Conservation (phyloP, 495 filamentous ascomycete species). For the Tuber aestivum region DNA sequence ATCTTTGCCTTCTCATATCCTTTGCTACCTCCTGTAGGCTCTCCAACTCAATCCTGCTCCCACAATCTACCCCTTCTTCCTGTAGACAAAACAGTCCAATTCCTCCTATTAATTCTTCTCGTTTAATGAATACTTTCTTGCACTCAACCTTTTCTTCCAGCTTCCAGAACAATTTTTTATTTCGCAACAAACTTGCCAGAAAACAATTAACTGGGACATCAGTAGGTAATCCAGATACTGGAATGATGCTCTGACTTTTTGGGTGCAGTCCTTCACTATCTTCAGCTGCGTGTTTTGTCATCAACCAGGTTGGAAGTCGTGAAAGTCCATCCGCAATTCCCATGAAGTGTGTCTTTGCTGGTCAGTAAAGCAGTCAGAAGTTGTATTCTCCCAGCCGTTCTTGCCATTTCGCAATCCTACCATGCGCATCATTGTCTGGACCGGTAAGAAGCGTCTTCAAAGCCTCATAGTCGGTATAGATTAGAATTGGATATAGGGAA, state of each 20-base stretch:
- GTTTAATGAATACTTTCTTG: too few species aligned
- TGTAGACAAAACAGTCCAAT: background rate
- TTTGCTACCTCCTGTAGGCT: background rate
- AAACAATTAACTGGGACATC: background rate
- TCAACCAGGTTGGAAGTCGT: background rate
- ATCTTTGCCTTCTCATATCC: background rate
- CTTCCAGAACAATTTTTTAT: too few species aligned
- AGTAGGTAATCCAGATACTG: rapidly evolving
- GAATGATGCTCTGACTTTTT: background rate
- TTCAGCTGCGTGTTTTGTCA: background rate
- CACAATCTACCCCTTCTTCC: too few species aligned
- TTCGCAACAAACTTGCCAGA: too few species aligned
- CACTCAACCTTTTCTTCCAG: too few species aligned
- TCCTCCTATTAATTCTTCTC: too few species aligned
- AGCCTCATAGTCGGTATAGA: conserved; percentile 3
- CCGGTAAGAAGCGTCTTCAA: background rate
- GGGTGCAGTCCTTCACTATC: background rate
- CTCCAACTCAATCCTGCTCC: too few species aligned
- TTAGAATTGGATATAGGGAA: background rate
- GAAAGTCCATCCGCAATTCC: background rate
- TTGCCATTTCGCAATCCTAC: background rate
- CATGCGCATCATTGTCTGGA: background rate
- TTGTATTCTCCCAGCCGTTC: background rate
- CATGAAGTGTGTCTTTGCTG: background rate
- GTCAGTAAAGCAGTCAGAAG: background rate